These are phyloP conservation scores for Limnomonas spitsbergensis DNA, from an alignment of 139 green algal genomes.

Conservation along the genomic window DNA sequence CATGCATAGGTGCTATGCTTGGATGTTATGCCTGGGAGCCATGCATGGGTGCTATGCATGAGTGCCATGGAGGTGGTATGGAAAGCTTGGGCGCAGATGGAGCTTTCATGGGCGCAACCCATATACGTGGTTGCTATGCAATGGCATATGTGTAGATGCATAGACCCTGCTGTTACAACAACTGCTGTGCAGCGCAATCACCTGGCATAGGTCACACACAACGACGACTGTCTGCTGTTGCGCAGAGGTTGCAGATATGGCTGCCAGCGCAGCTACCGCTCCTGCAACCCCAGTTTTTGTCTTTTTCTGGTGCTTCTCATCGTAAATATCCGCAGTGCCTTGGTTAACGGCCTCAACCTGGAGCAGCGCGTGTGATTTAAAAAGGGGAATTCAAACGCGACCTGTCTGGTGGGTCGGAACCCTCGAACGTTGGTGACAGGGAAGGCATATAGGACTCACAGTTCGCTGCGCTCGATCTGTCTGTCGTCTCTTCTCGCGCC, in stretches of 20 bases:
- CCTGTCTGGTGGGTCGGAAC: too few relatives aligned
- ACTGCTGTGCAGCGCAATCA: not conserved
- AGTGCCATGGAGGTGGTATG: not conserved
- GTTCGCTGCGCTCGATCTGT: slow-evolving; percentile 19
- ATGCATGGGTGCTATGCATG: too few relatives aligned
- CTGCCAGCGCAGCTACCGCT: slow-evolving; percentile 1
- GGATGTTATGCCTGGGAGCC: too few relatives aligned
- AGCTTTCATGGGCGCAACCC: not conserved
- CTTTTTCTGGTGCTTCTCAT: not conserved
- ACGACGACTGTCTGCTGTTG: too few relatives aligned
- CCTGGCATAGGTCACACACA: slow-evolving; percentile 28
- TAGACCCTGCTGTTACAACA: not conserved
- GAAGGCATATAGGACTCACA: slow-evolving; percentile 8
- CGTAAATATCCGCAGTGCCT: slow-evolving; percentile 11
- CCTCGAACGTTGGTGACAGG: not conserved
- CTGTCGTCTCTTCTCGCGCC: slow-evolving; percentile 22
- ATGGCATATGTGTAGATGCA: not conserved
- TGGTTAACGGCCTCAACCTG: slow-evolving; percentile 19
- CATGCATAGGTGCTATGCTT: too few relatives aligned
- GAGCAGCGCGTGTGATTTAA: slow-evolving; percentile 1
- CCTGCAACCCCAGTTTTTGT: too few relatives aligned
- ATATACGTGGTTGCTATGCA: not conserved
- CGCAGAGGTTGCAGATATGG: slow-evolving; percentile 15
- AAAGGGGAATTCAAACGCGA: not conserved
- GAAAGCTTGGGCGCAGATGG: not conserved